A percentile compares a stretch with the other conserved stretches of the same genome.
Evolutionary conservation across 2,329 filamentous ascomycete species (phyloP).

Genomic region (Xylaria sp.): DNA sequence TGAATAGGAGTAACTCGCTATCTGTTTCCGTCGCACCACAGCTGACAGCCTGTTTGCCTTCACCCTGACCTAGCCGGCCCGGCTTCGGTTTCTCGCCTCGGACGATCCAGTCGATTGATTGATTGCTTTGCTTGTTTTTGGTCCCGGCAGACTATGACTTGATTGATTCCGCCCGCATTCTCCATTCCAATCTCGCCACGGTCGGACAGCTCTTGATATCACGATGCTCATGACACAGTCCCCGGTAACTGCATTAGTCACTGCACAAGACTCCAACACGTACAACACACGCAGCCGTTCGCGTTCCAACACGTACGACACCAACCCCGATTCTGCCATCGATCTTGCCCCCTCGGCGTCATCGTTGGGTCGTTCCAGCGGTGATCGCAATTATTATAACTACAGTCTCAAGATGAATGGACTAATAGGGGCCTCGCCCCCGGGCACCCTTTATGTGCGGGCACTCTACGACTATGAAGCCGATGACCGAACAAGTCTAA

Average conservation of each 20-base stretch:
- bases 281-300: constrained; percentile 52
- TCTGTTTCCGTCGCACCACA: constrained; percentile 10
- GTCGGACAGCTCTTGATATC: constrained; percentile 49
- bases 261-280: constrained; percentile 55
- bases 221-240: constrained; percentile 67
- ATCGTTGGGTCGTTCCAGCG: constrained; percentile 50
- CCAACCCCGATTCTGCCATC: constrained; percentile 48
- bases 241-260: constrained; percentile 58
- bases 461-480: constrained; percentile 98
- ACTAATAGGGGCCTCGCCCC: constrained; percentile 68
- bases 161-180: constrained; percentile 45
- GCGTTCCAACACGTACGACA: constrained; percentile 47
- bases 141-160: constrained; percentile 47
- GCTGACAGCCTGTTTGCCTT: constrained; percentile 11
- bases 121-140: constrained; percentile 32
- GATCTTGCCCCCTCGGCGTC: constrained; percentile 50
- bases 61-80: constrained; percentile 20
- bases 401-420: constrained; percentile 66
- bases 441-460: constrained; percentile 86
- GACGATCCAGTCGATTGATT: constrained; percentile 31
- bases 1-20: constrained; percentile 4
- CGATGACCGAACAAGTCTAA: constrained; percentile 95
- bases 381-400: constrained; percentile 49
- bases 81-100: constrained; percentile 33
- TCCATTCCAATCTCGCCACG: constrained; percentile 35